Conservation (phyloP, 2,329 filamentous ascomycete species). For the Trichoderma cornu-damae region DNA sequence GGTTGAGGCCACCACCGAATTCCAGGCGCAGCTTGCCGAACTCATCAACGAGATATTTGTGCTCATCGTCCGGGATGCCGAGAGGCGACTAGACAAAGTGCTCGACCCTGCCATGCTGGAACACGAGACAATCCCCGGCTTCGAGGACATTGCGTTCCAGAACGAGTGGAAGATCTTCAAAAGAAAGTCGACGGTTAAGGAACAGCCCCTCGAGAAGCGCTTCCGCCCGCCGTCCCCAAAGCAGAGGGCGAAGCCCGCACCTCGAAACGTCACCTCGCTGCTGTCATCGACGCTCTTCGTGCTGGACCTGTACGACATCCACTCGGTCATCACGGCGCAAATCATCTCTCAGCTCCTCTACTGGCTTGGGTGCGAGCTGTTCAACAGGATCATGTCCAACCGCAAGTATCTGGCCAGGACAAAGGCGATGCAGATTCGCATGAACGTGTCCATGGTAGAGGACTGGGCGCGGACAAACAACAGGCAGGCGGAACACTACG, state of each 20-base stretch:
- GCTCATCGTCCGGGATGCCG: conserved; percentile 90
- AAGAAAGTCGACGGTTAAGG: conserved; percentile 81
- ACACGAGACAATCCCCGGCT: conserved; percentile 94
- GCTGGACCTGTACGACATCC: conserved; percentile 95
- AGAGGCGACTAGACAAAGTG: conserved; percentile 92
- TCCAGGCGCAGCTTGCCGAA: conserved; percentile 89
- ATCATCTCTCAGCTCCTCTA: conserved; percentile 90
- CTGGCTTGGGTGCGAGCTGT: conserved; percentile 93
- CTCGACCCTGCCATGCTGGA: conserved; percentile 91
- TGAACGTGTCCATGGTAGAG: conserved; percentile 93
- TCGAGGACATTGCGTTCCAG: conserved; percentile 94
- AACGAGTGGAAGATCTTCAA: conserved; percentile 99
- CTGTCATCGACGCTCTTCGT: conserved; percentile 95
- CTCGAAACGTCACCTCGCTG: conserved; percentile 90
- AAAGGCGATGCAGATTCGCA: conserved; percentile 99
- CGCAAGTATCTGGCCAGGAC: conserved; percentile 90
- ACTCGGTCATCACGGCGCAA: conserved; percentile 91
- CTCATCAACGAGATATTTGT: conserved; percentile 98
- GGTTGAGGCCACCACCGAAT: conserved; percentile 74
- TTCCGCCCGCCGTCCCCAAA: conserved; percentile 92
- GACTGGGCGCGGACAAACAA: conserved; percentile 96
- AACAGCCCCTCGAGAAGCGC: conserved; percentile 83
- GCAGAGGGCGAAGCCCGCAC: conserved; percentile 83
- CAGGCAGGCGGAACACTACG: conserved; percentile 89
- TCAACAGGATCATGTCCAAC: conserved; percentile 97